Evolutionary conservation across 192 early-diverging fungal genomes (phyloP).

Genomic region (Coemansia sp.): DNA sequence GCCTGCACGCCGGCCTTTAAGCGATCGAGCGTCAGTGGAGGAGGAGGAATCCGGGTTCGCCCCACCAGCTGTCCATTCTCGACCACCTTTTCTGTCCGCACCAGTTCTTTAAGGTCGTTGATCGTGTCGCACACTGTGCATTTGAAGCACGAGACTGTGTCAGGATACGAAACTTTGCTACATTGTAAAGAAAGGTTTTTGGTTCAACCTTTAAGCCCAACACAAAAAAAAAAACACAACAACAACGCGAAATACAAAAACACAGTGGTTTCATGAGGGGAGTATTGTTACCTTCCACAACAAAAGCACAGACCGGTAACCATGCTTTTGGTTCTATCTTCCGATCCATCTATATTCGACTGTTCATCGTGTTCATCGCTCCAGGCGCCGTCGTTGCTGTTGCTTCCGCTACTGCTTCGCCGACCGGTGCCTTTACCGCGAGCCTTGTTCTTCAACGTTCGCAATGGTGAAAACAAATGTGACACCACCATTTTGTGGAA

Average conservation of each 20-base stretch:
- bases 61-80: constrained; percentile 12
- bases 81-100: constrained; percentile 16
- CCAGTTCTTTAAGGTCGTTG: constrained; percentile 59
- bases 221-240: not conserved
- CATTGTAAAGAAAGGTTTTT: not conserved
- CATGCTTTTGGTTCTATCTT: constrained; percentile 6
- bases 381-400: not conserved
- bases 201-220: not conserved
- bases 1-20: constrained; percentile 43
- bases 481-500: constrained; percentile 37
- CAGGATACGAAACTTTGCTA: constrained; percentile 31
- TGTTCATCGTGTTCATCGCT: not conserved
- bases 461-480: constrained; percentile 47
- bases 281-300: constrained; percentile 27
- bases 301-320: constrained; percentile 34
- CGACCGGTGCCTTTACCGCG: constrained; percentile 8
- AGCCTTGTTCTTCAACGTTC: constrained; percentile 42
- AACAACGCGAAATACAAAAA: not conserved
- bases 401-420: constrained; percentile 2
- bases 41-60: constrained; percentile 20
- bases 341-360: not conserved
- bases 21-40: constrained; percentile 46
- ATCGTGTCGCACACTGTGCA: constrained; percentile 92
- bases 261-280: no score
- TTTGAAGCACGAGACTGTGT: constrained; percentile 62